A percentile compares a stretch with the other conserved stretches of the same genome.
phyloP scores from a whole-genome alignment of 768 basidiomycete species.

The Boletus edulis region DNA sequence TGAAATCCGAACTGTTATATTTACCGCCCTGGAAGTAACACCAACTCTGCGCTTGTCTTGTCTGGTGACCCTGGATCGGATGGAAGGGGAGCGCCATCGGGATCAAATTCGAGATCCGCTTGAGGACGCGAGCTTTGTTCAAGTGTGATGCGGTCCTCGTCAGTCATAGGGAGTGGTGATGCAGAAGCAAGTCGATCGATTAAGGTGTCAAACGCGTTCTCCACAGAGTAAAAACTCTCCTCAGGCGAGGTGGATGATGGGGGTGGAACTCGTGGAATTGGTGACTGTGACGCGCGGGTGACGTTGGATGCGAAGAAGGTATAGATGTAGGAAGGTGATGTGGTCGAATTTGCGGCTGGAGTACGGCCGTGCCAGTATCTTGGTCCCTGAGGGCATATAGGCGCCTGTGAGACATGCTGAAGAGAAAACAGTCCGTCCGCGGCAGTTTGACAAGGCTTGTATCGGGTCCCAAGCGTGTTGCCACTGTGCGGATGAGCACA shows the following conservation, averaged over 20 bases:
- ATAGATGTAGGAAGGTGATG: conserved; percentile 33
- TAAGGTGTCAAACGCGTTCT: conserved; percentile 34
- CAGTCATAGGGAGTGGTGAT: conserved; percentile 37
- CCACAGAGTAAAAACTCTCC: conserved; percentile 19
- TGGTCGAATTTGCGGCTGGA: conserved; percentile 12
- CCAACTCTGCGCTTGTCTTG: conserved; percentile 39
- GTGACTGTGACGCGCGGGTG: conserved; percentile 28
- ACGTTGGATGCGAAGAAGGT: conserved; percentile 50
- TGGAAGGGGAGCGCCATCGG: conserved; percentile 40
- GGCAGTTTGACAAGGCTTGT: conserved; percentile 57
- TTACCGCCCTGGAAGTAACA: conserved; percentile 47
- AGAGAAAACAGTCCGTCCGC: conserved; percentile 42
- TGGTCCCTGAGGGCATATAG: conserved; percentile 40
- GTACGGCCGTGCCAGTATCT: conserved; percentile 39
- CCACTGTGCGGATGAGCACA: conserved; percentile 41
- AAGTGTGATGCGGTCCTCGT: conserved; percentile 24
- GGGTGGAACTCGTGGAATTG: neutral
- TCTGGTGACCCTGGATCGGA: conserved; percentile 42
- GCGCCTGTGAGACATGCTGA: conserved; percentile 15
- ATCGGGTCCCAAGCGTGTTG: conserved; percentile 62
- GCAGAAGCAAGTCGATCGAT: conserved; percentile 39
- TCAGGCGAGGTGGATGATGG: conserved; percentile 7
- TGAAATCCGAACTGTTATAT: neutral
- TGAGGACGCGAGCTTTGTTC: conserved; percentile 13
- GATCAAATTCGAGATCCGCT: conserved; percentile 34